Base-by-base conservation (phyloP, 306 rosid species). In the Acacia crassicarpa region DNA sequence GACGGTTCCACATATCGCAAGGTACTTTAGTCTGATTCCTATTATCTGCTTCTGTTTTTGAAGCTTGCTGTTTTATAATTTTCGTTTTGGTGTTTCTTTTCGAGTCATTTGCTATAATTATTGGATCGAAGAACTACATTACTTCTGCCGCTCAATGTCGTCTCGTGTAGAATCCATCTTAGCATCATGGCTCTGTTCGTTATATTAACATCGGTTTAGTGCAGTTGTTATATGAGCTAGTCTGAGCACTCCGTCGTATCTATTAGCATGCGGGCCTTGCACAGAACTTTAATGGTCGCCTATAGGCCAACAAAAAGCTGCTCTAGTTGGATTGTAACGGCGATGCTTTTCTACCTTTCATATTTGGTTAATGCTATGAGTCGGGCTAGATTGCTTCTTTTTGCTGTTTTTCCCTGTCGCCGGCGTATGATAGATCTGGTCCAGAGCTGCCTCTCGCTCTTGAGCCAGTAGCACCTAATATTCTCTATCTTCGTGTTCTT, bases 1-100 rank as follows among this genome's bases (percentile, higher is more conserved):
- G 98, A 94, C 35, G 97, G 97, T 73, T 91, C 98, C 80, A 92
- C 98, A 7, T 94, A 92, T 74, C 93, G 93, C 32, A 94, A 92
- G 98, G 98, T 94, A 91, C 51, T 40, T 2, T 35, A 2, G 13
- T 35, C 27, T 67, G 7, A 19, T 35, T 67, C 25, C 9, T 67
- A 4, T 8, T 67, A 17, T 10, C 72, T 35, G 46, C 15, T 67
- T 25, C 72, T 67, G 9, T 19, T 19, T 7, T 22, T 23, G 66
- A 59, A 23, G 4, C 66, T 59, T 67, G 46, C 40, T 0, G 40
- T 35, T 32, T n/a, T 16, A 0, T 1, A 25, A 7, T 33, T 56
- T 38, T 62, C 22, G 13, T 11, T 75, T 53, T 17, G 27, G 3
- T 62, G 40, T 41, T 41, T 38, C 3, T 75, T 27, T 25, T 27